Conservation (phyloP, 2,329 filamentous ascomycete species). For the Cytospora chrysosperma region DNA sequence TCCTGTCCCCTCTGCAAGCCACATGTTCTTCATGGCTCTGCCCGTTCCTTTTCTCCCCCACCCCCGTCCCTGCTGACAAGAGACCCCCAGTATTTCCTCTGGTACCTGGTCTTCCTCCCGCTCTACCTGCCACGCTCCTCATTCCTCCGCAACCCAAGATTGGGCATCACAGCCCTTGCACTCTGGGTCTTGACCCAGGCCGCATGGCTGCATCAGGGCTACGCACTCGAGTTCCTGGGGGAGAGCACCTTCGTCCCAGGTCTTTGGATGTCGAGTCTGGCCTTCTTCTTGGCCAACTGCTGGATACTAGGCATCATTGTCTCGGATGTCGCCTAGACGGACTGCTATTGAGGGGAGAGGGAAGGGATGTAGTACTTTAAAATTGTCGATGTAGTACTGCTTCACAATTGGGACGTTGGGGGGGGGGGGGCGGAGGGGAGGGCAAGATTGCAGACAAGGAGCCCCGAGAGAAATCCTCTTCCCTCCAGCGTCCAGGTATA, state of each 20-base stretch:
- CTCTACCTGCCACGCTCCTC: slow-evolving; percentile 84
- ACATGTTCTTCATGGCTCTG: not conserved
- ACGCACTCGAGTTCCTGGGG: slow-evolving; percentile 75
- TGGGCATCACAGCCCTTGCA: slow-evolving; percentile 64
- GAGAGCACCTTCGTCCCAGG: slow-evolving; percentile 81
- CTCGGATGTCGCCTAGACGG: slow-evolving; percentile 51
- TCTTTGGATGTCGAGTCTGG: slow-evolving; percentile 71
- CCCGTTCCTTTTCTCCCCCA: no score
- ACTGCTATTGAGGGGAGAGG: no score
- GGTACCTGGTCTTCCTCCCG: slow-evolving; percentile 93
- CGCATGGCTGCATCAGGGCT: slow-evolving; percentile 74
- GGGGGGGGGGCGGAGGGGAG: no score
- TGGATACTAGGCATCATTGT: slow-evolving; percentile 85
- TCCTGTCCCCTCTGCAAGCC: not conserved
- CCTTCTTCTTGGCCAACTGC: slow-evolving; percentile 82
- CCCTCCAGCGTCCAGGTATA: no score
- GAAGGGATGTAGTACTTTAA: no score
- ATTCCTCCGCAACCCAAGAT: slow-evolving; percentile 56
- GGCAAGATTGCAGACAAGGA: no score
- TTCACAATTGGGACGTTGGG: no score
- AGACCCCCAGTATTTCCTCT: slow-evolving; percentile 82
- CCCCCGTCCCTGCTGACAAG: not conserved
- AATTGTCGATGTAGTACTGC: no score
- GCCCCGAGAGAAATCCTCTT: no score
- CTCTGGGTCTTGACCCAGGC: slow-evolving; percentile 78